Base-by-base conservation (phyloP, 2,329 filamentous ascomycete genomes). In the Chaetomiaceae sp. region DNA sequence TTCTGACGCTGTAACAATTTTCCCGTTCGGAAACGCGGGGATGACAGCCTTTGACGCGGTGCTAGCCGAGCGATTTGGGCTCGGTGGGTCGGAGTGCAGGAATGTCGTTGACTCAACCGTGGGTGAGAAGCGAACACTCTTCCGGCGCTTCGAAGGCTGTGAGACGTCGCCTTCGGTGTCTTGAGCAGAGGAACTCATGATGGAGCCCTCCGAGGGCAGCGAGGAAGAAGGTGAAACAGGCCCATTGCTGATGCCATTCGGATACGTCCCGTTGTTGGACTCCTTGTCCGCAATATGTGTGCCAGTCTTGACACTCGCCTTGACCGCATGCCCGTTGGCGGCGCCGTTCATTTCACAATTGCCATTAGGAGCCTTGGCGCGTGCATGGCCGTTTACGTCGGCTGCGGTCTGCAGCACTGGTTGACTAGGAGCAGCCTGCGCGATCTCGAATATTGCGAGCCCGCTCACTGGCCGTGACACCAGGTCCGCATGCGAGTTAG, bases 121-220 rank as follows among this genome's bases (percentile, higher is more conserved):
- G 0, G 85, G 79, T 3, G 86, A 87, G 62, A 89, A 89, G 8
- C 84, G 80, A 2, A 89, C 86, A 50, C 79, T 85, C 70, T 89
- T 90, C 36, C 69, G 71, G 32, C 74, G 71, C 61, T 78, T 78
- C 6, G 64, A 23, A 4, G 63, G 58, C 43, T 48, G 42, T 11
- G 47, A 33, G 8, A 37, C 37, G 20, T 57, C 33, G 21, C n/a
- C 43, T n/a, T 56, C 48, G 7, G 27, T 18, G 14, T 37, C 37
- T 6, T 36, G 21, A 13, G 18, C 14, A 5, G 54, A 36, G 4
- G 34, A 7, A n/a, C 29, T 27, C 14, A 38, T 32, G 18, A 48
- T 33, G 2, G 50, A 51, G 2, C 32, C 57, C 13, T 50, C 43
- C 1, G 52, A 46, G 9, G 21, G 40, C 8, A 37, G 33, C n/a